These are phyloP conservation scores for Lodderomyces parapsilosis DNA, from an alignment of 1,139 yeast species.

Conservation along the genomic window DNA sequence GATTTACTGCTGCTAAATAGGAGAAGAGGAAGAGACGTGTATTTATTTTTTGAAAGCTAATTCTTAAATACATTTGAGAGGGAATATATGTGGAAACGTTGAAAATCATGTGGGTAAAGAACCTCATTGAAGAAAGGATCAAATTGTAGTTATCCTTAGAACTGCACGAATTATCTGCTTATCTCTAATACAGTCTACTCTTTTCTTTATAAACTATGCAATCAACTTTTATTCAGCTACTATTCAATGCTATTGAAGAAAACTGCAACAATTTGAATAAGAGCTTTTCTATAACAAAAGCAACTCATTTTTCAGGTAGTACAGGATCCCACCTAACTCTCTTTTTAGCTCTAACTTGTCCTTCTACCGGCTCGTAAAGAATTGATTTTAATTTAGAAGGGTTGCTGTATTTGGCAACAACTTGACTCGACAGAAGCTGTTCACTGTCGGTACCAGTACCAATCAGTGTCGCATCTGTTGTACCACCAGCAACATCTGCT, in stretches of 20 bases:
- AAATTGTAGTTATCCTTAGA: no score
- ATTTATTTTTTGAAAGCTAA: neutral
- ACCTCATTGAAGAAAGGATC: no score
- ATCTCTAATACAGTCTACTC: no score
- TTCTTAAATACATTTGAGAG: no score
- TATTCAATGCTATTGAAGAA: neutral
- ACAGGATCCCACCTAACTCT: slow-evolving; percentile 23
- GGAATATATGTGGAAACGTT: no score
- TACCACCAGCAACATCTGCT: neutral
- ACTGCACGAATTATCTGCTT: no score
- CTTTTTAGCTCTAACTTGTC: slow-evolving; percentile 17
- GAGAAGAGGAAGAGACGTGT: neutral
- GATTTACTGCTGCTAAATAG: no score
- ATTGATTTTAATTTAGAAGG: neutral
- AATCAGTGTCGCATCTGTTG: neutral
- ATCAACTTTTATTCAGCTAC: no score
- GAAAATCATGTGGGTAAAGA: no score
- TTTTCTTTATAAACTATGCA: no score
- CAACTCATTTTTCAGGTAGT: neutral
- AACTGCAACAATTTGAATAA: neutral
- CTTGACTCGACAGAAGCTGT: neutral
- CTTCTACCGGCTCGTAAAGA: neutral
- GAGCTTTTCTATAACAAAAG: no score
- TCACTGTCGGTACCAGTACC: neutral
- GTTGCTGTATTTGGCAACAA: neutral